Base-by-base conservation (phyloP, 2,329 filamentous ascomycete species). In the Berkeleyomyces rouxiae region DNA sequence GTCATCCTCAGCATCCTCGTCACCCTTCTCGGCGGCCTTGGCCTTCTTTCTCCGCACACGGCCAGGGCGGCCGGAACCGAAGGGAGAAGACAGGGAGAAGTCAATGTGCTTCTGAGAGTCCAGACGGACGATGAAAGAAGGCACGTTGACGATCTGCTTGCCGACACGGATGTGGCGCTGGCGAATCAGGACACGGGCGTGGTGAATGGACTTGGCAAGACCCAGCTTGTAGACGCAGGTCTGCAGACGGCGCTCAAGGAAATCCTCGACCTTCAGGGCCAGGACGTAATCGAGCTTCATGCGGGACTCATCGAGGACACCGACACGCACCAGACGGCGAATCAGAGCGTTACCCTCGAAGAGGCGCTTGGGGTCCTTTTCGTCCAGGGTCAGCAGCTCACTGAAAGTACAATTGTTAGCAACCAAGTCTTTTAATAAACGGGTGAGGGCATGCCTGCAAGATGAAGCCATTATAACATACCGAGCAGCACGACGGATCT, bases 261-360 rank as follows among this genome's bases (percentile, higher is more conserved):
- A 99, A 80, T 99, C 93, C 81, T 99, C 93, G 74, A 95, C 88
- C 85, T 96, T 95, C 67, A 99, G 87, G 80, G 93, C 93, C 76
- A 99, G 82, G 76, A 99, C 93, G 87, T 99, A 96, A 96, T 99
- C 93, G 84, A 99, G 93, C 88, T 96, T 99, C 93, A 99, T 99
- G 85, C 93, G 93, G 77, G 91, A 91, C 84, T 99, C 93, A 78
- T 99, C 93, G 75, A 99, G 90, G 74, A 99, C 93, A 89, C 93
- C 93, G 77, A 97, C 91, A 78, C 93, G 93, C 70, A 99, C 93
- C 71, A 99, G 90, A 88, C 93, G 93, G 78, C 93, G 93, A 87
- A 99, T 99, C 77, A 99, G 86, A 77, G 93, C 93, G 80, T 99
- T 99, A 80, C 93, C 93, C 85, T 99, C 93, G 84, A 99, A 99